Percentiles rank a stretch among this genome's conserved stretches.
phyloP scores from a whole-genome alignment of 225 moss, liverwort and hornwort species.

The Rhytidiadelphus loreus region DNA sequence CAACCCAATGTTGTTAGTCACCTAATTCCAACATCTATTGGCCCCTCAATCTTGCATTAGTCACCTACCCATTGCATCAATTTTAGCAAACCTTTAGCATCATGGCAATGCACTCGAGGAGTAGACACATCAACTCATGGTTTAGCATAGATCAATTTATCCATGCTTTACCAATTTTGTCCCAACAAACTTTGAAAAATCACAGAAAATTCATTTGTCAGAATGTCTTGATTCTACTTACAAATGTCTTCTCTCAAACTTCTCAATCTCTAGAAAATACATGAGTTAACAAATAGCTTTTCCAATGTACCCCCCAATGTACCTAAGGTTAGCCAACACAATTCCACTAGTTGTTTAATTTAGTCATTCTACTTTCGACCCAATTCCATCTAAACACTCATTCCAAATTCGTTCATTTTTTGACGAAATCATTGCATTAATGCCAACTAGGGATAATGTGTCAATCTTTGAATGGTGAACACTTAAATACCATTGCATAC shows the following conservation, averaged over 20 bases:
- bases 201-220: background rate
- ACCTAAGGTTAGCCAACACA: too few relatives aligned
- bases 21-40: too few relatives aligned
- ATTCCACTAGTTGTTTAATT: too few relatives aligned
- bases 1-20: background rate
- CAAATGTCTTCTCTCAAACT: background rate
- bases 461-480: too few relatives aligned
- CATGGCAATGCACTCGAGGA: background rate
- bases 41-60: background rate
- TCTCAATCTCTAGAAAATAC: background rate
- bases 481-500: too few relatives aligned
- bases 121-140: accelerated
- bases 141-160: background rate
- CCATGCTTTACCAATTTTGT: background rate
- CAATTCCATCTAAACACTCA: too few relatives aligned
- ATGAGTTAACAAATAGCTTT: background rate
- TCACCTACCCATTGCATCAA: background rate
- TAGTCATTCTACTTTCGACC: too few relatives aligned
- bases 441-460: too few relatives aligned
- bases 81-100: background rate
- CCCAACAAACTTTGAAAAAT: background rate
- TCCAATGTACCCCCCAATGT: background rate
- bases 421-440: too few relatives aligned
- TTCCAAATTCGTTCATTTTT: too few relatives aligned
- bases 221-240: background rate